Conservation (phyloP, 257 asterid species). For the Solanum corneliomulleri region DNA sequence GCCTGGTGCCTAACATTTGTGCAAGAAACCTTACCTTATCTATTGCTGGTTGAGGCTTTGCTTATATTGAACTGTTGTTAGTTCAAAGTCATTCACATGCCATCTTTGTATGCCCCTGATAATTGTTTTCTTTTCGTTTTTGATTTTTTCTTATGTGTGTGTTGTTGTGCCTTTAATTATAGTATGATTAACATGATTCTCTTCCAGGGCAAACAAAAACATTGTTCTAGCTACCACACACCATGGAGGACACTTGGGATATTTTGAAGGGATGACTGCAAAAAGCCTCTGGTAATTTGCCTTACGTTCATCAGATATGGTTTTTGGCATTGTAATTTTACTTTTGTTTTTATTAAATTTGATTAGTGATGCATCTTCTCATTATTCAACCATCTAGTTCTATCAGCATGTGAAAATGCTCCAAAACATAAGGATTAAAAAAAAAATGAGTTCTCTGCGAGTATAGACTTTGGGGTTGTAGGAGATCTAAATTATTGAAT, state of each 20-base stretch:
- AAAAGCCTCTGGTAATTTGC: slow-evolving; percentile 45
- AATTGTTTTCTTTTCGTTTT: neutral
- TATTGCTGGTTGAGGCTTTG: neutral
- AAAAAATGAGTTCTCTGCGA: neutral
- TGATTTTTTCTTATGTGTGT: neutral
- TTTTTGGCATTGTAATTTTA: neutral
- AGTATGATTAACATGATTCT: neutral
- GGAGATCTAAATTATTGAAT: neutral
- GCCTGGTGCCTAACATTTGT: neutral
- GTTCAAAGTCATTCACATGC: neutral
- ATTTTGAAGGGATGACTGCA: slow-evolving; percentile 72
- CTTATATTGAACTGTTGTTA: neutral
- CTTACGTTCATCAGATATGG: neutral
- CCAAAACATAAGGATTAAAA: neutral
- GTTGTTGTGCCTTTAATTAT: neutral
- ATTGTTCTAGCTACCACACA: slow-evolving; percentile 64
- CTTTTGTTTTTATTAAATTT: neutral
- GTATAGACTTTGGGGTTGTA: neutral
- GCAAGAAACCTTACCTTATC: neutral
- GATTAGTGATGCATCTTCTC: neutral
- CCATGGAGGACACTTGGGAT: slow-evolving; percentile 86
- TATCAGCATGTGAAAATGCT: neutral
- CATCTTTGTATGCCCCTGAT: neutral
- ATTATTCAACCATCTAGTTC: neutral
- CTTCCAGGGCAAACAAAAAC: slow-evolving; percentile 54